phyloP scores from a whole-genome alignment of 2,329 filamentous ascomycete genomes.

The Chaetomiaceae sp. region DNA sequence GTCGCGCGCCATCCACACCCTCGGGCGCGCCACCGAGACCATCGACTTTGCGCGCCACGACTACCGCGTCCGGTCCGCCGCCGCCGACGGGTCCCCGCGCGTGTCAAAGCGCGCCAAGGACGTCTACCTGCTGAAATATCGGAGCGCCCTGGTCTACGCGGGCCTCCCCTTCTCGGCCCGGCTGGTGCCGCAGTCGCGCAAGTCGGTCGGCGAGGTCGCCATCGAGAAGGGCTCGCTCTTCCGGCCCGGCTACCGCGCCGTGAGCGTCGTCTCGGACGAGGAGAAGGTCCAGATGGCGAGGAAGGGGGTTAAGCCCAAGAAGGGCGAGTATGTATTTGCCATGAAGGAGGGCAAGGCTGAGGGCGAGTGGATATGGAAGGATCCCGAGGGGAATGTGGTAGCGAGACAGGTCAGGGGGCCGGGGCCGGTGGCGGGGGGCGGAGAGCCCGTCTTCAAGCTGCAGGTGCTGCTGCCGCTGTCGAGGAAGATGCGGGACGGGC shows the following conservation, averaged over 20 bases:
- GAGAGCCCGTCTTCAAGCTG: slow-evolving; percentile 1
- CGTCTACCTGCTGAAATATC: neutral
- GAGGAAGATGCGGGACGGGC: slow-evolving; percentile 8
- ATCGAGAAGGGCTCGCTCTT: slow-evolving; percentile 13
- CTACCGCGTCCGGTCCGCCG: slow-evolving; percentile 6
- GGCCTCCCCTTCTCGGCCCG: neutral
- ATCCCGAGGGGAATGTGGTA: slow-evolving; percentile 4
- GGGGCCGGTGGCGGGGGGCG: neutral
- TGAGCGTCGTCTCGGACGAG: neutral
- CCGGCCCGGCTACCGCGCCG: slow-evolving; percentile 10
- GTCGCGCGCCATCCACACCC: slow-evolving; percentile 17
- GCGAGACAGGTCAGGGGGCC: slow-evolving; percentile 7
- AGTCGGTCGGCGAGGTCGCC: slow-evolving; percentile 6
- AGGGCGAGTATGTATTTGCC: slow-evolving; percentile 9
- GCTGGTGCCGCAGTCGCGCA: slow-evolving; percentile 6
- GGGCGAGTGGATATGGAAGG: slow-evolving; percentile 5
- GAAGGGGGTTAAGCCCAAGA: slow-evolving; percentile 3
- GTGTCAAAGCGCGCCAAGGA: neutral
- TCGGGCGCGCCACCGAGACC: slow-evolving; percentile 5
- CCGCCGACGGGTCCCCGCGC: neutral
- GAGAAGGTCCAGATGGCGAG: neutral
- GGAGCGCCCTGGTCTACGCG: neutral
- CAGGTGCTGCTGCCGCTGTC: slow-evolving; percentile 15
- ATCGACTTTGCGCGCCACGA: slow-evolving; percentile 21
- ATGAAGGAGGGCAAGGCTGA: slow-evolving; percentile 3